Conservation (phyloP, 106 monocot genomes). For the Dactylorhiza incarnata region DNA sequence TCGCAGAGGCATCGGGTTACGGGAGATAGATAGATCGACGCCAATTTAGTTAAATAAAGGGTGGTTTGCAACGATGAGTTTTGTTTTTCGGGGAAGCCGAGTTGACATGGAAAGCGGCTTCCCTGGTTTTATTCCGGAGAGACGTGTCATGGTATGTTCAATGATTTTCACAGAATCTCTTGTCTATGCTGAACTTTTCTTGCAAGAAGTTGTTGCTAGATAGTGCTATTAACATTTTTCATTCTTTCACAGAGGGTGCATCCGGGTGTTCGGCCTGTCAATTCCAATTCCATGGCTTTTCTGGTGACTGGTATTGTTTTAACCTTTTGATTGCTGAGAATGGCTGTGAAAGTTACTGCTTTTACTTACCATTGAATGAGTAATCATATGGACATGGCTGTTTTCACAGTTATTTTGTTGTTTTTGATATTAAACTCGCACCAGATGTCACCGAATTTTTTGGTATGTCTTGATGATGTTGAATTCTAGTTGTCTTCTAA, state of each 20-base stretch:
- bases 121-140: slow-evolving; percentile 37
- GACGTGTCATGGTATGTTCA: slow-evolving; percentile 32
- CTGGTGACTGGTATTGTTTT: slow-evolving; percentile 36
- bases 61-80: slow-evolving; percentile 29
- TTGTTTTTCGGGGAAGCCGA: slow-evolving; percentile 47
- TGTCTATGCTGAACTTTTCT: background rate
- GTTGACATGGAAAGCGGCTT: slow-evolving; percentile 36
- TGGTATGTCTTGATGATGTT: slow-evolving; percentile 32
- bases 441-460: slow-evolving; percentile 88
- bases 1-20: background rate
- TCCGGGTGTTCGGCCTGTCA: slow-evolving; percentile 34
- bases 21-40: background rate
- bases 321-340: background rate
- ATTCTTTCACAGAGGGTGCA: slow-evolving; percentile 27
- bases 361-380: background rate
- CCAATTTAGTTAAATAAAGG: background rate
- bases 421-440: slow-evolving; percentile 65
- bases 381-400: slow-evolving; percentile 7
- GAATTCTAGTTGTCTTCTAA: background rate
- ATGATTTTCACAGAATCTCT: background rate
- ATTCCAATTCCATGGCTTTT: slow-evolving; percentile 52
- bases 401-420: slow-evolving; percentile 37
- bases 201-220: background rate
- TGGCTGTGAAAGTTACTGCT: background rate
- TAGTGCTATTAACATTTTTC: background rate